Conservation (phyloP, 805 yeast species). For the Candida jianshihensis region DNA sequence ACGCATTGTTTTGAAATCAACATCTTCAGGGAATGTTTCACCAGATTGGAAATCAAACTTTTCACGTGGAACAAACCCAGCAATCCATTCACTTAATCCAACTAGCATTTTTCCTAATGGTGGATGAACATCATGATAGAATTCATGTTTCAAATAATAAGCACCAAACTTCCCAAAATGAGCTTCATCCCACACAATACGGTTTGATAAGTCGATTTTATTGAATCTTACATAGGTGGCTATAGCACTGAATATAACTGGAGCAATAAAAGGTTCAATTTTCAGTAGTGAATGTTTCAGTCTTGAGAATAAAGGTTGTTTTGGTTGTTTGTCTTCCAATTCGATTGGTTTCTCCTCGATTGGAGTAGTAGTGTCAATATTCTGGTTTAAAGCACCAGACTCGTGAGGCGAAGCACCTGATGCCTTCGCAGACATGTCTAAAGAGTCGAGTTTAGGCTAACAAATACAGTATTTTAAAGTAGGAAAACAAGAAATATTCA, state of each 20-base stretch:
- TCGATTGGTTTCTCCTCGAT: background rate
- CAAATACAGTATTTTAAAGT: too few relatives aligned
- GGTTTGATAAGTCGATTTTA: slow-evolving; percentile 46
- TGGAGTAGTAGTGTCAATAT: too few relatives aligned
- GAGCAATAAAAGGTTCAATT: slow-evolving; percentile 27
- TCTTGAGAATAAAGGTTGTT: background rate
- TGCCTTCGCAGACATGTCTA: too few relatives aligned
- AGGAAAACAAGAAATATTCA: too few relatives aligned
- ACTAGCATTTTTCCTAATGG: slow-evolving; percentile 79
- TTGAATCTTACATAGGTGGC: slow-evolving; percentile 54
- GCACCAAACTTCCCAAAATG: slow-evolving; percentile 87
- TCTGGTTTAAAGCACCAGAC: too few relatives aligned
- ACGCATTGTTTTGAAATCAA: slow-evolving; percentile 62
- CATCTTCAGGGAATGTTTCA: slow-evolving; percentile 49
- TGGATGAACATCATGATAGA: slow-evolving; percentile 84
- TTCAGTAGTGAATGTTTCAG: background rate
- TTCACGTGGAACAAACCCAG: slow-evolving; percentile 82
- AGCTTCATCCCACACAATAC: slow-evolving; percentile 86
- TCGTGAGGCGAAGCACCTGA: slow-evolving; percentile 2
- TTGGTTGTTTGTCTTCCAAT: too few relatives aligned
- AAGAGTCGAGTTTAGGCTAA: too few relatives aligned
- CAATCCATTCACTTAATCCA: slow-evolving; percentile 70
- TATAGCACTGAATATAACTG: slow-evolving; percentile 35
- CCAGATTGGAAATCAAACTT: slow-evolving; percentile 72
- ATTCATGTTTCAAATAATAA: slow-evolving; percentile 69